Evolutionary conservation across 768 basidiomycete species (phyloP).

Genomic region (Suillus subalutaceus): DNA sequence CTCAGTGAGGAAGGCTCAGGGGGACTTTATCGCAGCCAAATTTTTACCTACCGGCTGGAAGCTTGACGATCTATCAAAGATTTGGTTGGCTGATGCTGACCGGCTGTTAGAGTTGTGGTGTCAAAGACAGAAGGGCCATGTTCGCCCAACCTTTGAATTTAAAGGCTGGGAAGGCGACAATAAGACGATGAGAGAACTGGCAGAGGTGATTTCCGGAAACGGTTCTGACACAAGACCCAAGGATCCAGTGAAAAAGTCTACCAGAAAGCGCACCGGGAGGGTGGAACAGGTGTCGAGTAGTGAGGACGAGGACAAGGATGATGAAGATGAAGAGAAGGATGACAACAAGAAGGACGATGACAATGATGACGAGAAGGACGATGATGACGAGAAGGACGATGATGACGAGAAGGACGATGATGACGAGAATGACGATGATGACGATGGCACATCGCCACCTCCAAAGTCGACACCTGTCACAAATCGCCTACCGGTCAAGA

Average conservation of each 20-base stretch:
- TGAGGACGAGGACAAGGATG: neutral
- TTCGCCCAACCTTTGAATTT: neutral
- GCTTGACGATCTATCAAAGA: neutral
- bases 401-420: too few relatives aligned
- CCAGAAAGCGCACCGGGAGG: neutral
- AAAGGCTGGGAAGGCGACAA: neutral
- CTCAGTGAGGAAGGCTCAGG: neutral
- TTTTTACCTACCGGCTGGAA: neutral
- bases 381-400: too few relatives aligned
- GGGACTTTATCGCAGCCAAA: neutral
- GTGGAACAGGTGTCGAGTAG: neutral
- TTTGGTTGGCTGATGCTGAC: neutral
- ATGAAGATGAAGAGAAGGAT: too few relatives aligned
- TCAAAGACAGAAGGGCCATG: neutral
- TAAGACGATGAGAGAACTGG: neutral
- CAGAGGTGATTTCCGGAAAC: neutral
- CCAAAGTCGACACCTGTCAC: too few relatives aligned
- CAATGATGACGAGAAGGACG: too few relatives aligned
- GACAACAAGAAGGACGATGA: too few relatives aligned
- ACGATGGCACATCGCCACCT: too few relatives aligned
- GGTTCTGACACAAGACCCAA: neutral
- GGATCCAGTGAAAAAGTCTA: neutral
- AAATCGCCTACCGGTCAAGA: too few relatives aligned
- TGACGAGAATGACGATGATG: too few relatives aligned
- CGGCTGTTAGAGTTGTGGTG: neutral